Evolutionary conservation across 2,329 filamentous ascomycete species (phyloP), one percentile per base, ranked within the genome.

Genomic region (Xylaria multiplex): DNA sequence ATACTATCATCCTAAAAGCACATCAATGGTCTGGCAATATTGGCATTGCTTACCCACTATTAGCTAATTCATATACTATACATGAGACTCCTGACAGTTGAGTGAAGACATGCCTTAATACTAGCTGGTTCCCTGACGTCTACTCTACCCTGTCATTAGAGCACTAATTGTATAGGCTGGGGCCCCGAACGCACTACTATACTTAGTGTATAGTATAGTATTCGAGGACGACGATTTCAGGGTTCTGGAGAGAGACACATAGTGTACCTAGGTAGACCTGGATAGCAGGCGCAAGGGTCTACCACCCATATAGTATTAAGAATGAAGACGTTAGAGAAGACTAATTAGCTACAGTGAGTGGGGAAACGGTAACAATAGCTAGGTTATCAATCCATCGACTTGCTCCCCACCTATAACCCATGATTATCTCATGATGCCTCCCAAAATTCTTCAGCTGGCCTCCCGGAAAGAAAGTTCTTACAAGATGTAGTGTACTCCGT

Each of bases 311-410:
- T 37, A 27, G 59, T 27, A 53, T 32, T 3, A 45, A 4, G 49
- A 55, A 16, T 37, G 35, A 42, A 50, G 46, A 45, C 32, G 22
- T 11, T 55, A 11, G 27, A 22, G 50, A 57, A 49, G 46, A 46
- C 52, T 58, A 64, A 67, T 64, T 67, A 60, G 57, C 61, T 37
- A 37, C 5, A 11, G 19, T 55, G 14, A 43, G 55, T 40, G 60
- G 64, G 24, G 27, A 46, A 24, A 19, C 27, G 24, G 46, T 46
- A 59, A 7, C 32, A 62, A 35, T 37, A 2, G 11, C 37, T n/a
- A 48, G 30, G 57, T 27, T 30, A 45, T 55, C 35, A 35, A 32
- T 32, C 37, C 43, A 54, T 60, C 37, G 42, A n/a, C 37, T 27
- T 57, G 27, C 40, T 40, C 9, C 37, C 37, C 37, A 13, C 37